phyloP scores from a whole-genome alignment of 2,329 filamentous ascomycete species.

The Trichothecium sympodiale region DNA sequence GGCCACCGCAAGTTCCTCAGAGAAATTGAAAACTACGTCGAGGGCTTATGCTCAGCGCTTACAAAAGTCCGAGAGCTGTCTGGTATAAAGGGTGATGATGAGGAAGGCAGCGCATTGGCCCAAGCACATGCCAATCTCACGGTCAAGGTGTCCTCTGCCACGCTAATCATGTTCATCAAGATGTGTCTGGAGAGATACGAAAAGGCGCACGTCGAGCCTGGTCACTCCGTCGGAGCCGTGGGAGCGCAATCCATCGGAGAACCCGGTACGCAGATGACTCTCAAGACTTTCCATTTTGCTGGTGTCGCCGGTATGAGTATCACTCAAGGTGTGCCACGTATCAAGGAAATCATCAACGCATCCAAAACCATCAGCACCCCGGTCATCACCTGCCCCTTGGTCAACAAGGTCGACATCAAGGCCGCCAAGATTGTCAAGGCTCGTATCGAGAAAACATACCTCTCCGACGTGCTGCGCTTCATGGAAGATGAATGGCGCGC shows the following conservation, averaged over 20 bases:
- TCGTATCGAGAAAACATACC: constrained; percentile 87
- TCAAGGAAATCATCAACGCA: constrained; percentile 99
- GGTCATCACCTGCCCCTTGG: constrained; percentile 77
- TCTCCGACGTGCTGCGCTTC: constrained; percentile 69
- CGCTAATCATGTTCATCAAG: constrained; percentile 64
- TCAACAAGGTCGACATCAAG: constrained; percentile 62
- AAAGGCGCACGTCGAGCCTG: constrained; percentile 83
- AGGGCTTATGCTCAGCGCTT: constrained; percentile 49
- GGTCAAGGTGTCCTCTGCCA: constrained; percentile 69
- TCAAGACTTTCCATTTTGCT: constrained; percentile 99
- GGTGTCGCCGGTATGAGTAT: constrained; percentile 99
- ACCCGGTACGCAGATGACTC: constrained; percentile 95
- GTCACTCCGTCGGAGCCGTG: constrained; percentile 90
- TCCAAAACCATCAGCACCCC: constrained; percentile 90
- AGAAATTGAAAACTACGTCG: constrained; percentile 64
- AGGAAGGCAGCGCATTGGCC: constrained; percentile 18
- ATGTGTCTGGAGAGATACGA: constrained; percentile 85
- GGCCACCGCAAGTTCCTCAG: constrained; percentile 73
- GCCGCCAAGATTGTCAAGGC: constrained; percentile 87
- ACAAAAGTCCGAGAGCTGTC: constrained; percentile 38
- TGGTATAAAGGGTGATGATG: constrained; percentile 30
- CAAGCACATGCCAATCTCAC: constrained; percentile 50
- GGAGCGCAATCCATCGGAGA: constrained; percentile 97
- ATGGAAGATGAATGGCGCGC: constrained; percentile 85
- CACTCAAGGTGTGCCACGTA: constrained; percentile 96